Percentiles rank a stretch among this genome's conserved stretches.
Conservation (phyloP, 2,329 filamentous ascomycete genomes). For the Chaetomiaceae sp. region DNA sequence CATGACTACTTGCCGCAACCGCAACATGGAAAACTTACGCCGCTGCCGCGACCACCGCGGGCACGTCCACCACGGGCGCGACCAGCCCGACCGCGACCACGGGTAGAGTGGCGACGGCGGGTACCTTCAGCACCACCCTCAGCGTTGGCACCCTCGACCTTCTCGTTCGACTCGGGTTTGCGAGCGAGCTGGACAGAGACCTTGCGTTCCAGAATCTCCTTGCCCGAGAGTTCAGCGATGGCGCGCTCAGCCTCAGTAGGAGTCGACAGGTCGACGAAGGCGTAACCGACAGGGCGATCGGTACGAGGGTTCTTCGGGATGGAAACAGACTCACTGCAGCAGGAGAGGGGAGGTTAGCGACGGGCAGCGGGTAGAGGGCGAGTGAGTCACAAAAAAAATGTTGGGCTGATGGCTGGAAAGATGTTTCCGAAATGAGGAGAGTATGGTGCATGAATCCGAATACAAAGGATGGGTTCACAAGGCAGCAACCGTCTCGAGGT, state of each 20-base stretch:
- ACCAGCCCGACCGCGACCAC: slow-evolving; percentile 62
- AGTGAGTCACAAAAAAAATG: not conserved
- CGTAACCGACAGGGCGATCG: slow-evolving; percentile 96
- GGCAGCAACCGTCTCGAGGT: not conserved
- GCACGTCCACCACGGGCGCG: slow-evolving; percentile 61
- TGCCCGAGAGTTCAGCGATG: slow-evolving; percentile 90
- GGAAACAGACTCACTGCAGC: slow-evolving; percentile 85
- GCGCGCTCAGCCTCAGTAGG: slow-evolving; percentile 92
- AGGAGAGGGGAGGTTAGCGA: slow-evolving; percentile 33
- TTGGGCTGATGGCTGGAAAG: too few species aligned
- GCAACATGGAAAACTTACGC: slow-evolving; percentile 39
- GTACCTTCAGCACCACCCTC: slow-evolving; percentile 65
- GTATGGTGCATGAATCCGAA: too few species aligned
- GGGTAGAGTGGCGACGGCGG: slow-evolving; percentile 59
- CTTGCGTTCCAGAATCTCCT: slow-evolving; percentile 98
- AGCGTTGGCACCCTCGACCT: slow-evolving; percentile 68
- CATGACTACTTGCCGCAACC: not conserved
- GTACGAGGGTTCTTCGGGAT: slow-evolving; percentile 99
- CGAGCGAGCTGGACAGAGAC: slow-evolving; percentile 97
- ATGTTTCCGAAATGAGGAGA: too few species aligned
- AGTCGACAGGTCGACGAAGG: slow-evolving; percentile 96
- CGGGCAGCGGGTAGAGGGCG: not conserved
- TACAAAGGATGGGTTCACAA: too few species aligned
- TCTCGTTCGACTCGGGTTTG: slow-evolving; percentile 87
- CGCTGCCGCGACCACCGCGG: slow-evolving; percentile 62